phyloP scores from a whole-genome alignment of 306 rosid species.

The Acacia acuminata region DNA sequence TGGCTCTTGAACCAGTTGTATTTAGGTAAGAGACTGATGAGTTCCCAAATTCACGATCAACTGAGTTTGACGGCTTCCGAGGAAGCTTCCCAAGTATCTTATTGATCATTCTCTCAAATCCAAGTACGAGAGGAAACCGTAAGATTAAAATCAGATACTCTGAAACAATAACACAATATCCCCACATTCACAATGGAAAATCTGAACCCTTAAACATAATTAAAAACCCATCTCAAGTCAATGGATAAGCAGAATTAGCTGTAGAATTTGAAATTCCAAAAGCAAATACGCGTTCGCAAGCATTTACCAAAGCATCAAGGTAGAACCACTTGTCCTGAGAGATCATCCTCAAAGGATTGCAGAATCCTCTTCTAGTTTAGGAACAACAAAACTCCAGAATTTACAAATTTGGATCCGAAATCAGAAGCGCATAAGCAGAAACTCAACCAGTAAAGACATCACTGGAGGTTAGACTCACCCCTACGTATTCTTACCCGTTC shows the following conservation, averaged over 20 bases:
- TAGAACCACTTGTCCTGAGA: slow-evolving; percentile 25
- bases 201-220: slow-evolving; percentile 30
- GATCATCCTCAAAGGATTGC: slow-evolving; percentile 20
- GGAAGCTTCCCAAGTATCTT: slow-evolving; percentile 67
- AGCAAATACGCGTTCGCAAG: slow-evolving; percentile 35
- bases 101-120: slow-evolving; percentile 56
- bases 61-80: slow-evolving; percentile 59
- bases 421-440: slow-evolving; percentile 9
- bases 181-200: slow-evolving; percentile 10
- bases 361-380: not conserved
- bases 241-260: slow-evolving; percentile 7
- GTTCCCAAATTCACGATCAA: slow-evolving; percentile 55
- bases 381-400: not conserved
- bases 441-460: not conserved
- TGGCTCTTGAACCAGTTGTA: slow-evolving; percentile 41
- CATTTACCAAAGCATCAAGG: slow-evolving; percentile 34
- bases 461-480: not conserved
- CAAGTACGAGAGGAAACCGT: not conserved
- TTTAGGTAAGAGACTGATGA: slow-evolving; percentile 41
- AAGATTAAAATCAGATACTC: not conserved
- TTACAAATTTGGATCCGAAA: slow-evolving; percentile 10
- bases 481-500: not conserved
- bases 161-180: slow-evolving; percentile 20
- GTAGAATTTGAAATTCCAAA: slow-evolving; percentile 22
- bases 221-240: slow-evolving; percentile 38